phyloP scores from a whole-genome alignment of 306 rosid genomes.

The Castanospermum australe region DNA sequence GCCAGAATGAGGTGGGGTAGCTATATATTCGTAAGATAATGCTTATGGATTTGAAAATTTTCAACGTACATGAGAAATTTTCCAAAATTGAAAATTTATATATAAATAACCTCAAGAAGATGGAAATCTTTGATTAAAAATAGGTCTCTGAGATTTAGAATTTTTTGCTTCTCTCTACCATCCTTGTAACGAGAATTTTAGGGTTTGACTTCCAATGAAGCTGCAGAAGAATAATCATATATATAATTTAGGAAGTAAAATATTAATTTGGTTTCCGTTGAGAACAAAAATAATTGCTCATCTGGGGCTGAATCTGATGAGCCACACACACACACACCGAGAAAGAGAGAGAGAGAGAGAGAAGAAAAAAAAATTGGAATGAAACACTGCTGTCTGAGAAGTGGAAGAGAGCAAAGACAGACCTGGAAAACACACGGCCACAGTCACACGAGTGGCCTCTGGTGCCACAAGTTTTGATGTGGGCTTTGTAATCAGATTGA shows the following conservation, averaged over 20 bases:
- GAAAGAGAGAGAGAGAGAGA: not conserved
- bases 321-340: not conserved
- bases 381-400: not conserved
- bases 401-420: not conserved
- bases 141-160: conserved; percentile 17
- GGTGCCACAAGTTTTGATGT: conserved; percentile 97
- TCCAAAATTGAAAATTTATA: not conserved
- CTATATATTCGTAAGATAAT: conserved; percentile 2
- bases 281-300: conserved; percentile 21
- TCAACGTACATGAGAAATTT: not conserved
- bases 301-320: conserved; percentile 29
- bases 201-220: conserved; percentile 41
- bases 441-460: conserved; percentile 98
- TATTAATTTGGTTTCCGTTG: conserved; percentile 7
- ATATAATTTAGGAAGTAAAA: conserved; percentile 2
- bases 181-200: conserved; percentile 27
- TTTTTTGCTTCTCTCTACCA: conserved; percentile 10
- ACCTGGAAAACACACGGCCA: conserved; percentile 99
- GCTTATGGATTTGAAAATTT: conserved; percentile 1
- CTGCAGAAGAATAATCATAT: conserved; percentile 25
- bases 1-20: conserved; percentile 1
- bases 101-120: not conserved
- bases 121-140: conserved; percentile 12
- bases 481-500: conserved; percentile 96
- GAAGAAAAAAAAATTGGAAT: conserved; percentile 3